Percentiles rank a stretch among this genome's conserved stretches.
phyloP scores from a whole-genome alignment of 306 rosid species.

The Geum urbanum region DNA sequence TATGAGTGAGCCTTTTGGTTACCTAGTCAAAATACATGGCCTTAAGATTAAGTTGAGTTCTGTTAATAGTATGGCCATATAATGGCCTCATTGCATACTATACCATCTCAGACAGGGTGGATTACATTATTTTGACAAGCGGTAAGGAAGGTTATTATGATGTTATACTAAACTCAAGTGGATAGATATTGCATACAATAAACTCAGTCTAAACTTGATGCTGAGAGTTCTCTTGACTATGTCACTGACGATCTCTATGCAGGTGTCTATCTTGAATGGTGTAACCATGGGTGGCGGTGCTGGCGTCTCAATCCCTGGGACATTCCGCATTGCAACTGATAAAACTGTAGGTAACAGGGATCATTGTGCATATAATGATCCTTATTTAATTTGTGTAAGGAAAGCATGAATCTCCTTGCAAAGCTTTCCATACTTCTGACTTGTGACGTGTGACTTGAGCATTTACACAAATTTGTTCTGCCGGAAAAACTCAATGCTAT shows the following conservation, averaged over 20 bases:
- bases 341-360: constrained; percentile 60
- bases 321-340: constrained; percentile 76
- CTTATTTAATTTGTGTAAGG: background rate
- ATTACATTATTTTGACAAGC: background rate
- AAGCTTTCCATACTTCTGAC: background rate
- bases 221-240: background rate
- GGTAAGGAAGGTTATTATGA: background rate
- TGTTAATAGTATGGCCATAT: background rate
- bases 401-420: background rate
- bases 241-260: constrained; percentile 26
- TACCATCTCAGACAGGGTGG: background rate
- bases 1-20: background rate
- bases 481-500: background rate
- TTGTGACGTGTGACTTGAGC: background rate
- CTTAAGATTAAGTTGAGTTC: background rate
- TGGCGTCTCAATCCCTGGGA: constrained; percentile 88
- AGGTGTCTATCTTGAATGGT: constrained; percentile 90
- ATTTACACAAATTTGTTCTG: background rate
- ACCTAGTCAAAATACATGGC: background rate
- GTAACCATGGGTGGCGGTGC: constrained; percentile 98
- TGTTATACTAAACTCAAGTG: background rate
- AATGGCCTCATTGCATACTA: background rate
- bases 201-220: background rate
- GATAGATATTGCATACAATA: background rate
- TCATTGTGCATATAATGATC: background rate